Conservation (phyloP, 2,329 filamentous ascomycete genomes). For the Aspergillus vadensis region DNA sequence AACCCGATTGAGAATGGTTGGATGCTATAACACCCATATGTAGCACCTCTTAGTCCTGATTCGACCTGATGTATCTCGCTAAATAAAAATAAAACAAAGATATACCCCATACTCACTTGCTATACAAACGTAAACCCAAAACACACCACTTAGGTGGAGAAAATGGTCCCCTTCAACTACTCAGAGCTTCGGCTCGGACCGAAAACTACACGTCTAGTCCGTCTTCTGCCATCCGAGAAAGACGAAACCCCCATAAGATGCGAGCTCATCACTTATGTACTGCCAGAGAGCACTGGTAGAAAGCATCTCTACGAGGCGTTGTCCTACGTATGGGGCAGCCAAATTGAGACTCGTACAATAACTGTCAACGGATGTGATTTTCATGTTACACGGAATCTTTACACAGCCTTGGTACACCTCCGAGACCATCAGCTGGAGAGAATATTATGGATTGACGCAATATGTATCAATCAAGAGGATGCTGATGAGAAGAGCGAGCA, state of each 20-base stretch:
- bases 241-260: not conserved
- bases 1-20: no score
- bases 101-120: no score
- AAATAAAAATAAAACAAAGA: no score
- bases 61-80: no score
- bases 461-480: conserved; percentile 27
- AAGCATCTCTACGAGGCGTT: not conserved
- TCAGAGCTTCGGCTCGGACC: no score
- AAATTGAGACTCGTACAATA: not conserved
- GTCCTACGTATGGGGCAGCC: conserved; percentile 2
- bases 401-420: not conserved
- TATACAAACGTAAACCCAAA: no score
- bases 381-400: conserved; percentile 4
- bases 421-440: not conserved
- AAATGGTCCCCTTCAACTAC: no score
- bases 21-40: no score
- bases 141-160: no score
- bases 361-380: not conserved
- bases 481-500: conserved; percentile 22
- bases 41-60: no score
- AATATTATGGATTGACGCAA: conserved; percentile 22
- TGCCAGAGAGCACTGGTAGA: not conserved
- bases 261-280: not conserved
- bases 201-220: no score
- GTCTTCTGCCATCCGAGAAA: no score